Conservation (phyloP, 768 basidiomycete genomes). For the Polyporus arcularius region DNA sequence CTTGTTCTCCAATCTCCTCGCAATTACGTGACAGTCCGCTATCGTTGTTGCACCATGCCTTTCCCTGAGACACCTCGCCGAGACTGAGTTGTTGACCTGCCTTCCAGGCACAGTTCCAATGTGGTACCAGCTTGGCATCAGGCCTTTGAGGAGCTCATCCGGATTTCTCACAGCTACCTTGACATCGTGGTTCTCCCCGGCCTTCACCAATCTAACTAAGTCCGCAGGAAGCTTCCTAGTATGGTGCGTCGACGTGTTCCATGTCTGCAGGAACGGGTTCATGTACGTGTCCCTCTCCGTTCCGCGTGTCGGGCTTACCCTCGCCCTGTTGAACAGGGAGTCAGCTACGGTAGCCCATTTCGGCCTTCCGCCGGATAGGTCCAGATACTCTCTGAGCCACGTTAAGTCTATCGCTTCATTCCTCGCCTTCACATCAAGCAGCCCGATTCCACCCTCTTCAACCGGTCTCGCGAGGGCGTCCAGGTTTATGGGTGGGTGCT, state of each 20-base stretch:
- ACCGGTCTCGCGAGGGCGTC: too few relatives aligned
- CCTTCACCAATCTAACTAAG: not conserved
- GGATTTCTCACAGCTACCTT: too few relatives aligned
- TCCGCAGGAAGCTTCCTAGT: not conserved
- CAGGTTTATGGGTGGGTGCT: too few relatives aligned
- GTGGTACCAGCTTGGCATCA: too few relatives aligned
- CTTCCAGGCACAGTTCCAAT: too few relatives aligned
- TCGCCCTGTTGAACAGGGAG: not conserved
- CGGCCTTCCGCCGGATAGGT: not conserved
- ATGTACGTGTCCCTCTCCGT: not conserved
- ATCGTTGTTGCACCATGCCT: too few relatives aligned
- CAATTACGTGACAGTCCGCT: too few relatives aligned
- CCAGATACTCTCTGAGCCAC: not conserved
- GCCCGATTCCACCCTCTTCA: not conserved
- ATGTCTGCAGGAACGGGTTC: constrained; percentile 4
- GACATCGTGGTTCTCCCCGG: not conserved
- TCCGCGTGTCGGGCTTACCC: not conserved
- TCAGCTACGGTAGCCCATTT: not conserved
- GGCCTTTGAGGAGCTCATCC: too few relatives aligned
- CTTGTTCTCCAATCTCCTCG: too few relatives aligned
- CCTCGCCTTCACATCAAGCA: not conserved
- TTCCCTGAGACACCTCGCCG: too few relatives aligned
- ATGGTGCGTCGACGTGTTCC: not conserved
- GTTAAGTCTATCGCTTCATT: not conserved
- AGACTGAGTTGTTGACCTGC: too few relatives aligned